phyloP scores from a whole-genome alignment of 768 basidiomycete genomes.

The Tephrocybe sp. region DNA sequence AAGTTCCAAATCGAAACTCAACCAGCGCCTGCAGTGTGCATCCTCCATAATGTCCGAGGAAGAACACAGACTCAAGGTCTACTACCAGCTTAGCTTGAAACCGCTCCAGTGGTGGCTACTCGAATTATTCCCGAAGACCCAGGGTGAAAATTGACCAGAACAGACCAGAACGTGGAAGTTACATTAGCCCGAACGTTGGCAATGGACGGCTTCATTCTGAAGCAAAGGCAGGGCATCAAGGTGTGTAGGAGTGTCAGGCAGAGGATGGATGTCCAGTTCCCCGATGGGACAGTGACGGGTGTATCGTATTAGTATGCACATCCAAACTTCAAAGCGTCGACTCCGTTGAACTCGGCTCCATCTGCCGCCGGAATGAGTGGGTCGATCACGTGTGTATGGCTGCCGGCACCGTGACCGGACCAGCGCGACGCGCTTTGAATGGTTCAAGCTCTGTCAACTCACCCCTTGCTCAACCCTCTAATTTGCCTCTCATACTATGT shows the following conservation, averaged over 20 bases:
- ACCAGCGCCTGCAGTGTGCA: too few relatives aligned
- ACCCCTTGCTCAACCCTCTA: too few relatives aligned
- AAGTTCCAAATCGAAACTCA: too few relatives aligned
- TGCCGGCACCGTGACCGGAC: too few relatives aligned
- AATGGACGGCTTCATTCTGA: constrained; percentile 38
- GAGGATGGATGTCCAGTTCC: constrained; percentile 48
- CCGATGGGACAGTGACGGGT: constrained; percentile 27
- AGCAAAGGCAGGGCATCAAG: constrained; percentile 35
- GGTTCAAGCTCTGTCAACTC: too few relatives aligned
- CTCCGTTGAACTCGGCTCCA: too few relatives aligned
- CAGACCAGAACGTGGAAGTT: constrained; percentile 28
- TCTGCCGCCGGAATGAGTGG: constrained; percentile 22
- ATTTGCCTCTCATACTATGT: too few relatives aligned
- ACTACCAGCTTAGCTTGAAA: constrained; percentile 47
- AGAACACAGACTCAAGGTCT: constrained; percentile 50
- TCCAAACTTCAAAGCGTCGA: constrained; percentile 40
- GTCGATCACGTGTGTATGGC: constrained; percentile 12
- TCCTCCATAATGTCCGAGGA: constrained; percentile 34
- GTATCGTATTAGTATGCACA: too few relatives aligned
- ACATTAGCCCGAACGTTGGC: constrained; percentile 32
- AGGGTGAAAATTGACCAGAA: constrained; percentile 37
- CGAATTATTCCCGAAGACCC: constrained; percentile 43
- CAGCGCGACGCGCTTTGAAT: background rate
- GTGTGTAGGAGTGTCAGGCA: constrained; percentile 51
- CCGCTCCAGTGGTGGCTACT: constrained; percentile 60